Evolutionary conservation across 208 protist species (phyloP), one percentile per base, ranked within the genome.

Genomic region (Kentomonas sorsogonicus): DNA sequence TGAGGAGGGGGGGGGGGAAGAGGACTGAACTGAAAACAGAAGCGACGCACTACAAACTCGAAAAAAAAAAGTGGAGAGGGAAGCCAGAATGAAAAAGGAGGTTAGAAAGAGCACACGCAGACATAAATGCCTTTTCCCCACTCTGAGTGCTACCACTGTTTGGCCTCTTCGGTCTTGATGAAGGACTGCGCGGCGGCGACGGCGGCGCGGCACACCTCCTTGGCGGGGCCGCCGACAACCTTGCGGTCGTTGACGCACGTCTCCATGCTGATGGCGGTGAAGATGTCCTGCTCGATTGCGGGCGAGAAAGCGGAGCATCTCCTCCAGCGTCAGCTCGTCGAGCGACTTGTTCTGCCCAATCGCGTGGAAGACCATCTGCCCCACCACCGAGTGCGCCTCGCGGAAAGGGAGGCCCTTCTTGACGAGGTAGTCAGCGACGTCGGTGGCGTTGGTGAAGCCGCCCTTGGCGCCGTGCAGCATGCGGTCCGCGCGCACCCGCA

Each of bases 161-260:
- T n/a, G n/a, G n/a, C n/a, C n/a, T n/a, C n/a, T n/a, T n/a, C n/a
- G n/a, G n/a, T n/a, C n/a, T n/a, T 38, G 47, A 69, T 29, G 30
- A 57, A 62, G 5, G 22, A 9, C 41, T 58, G 55, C 18, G 63
- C 63, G n/a, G 31, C 36, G n/a, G 47, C 54, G 26, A 69, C 63
- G 10, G 63, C 63, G 20, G 41, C n/a, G 13, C 27, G 38, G 41
- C 63, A 53, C 25, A 63, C 56, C 63, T 62, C 63, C 53, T 58
- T 60, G 15, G 63, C 63, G 5, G 63, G 63, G 11, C 63, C 63
- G 16, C 63, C 63, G 1, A 69, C 55, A 9, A 69, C 63, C 51
- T 69, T 69, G 56, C 63, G 63, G 23, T 69, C 63, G 36, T 69
- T 69, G 18, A 69, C 63, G 44, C 63, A 69, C 31, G 63, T 63